Base-by-base conservation (phyloP, 78 protist genomes). In the Pigoraptor vietnamica region DNA sequence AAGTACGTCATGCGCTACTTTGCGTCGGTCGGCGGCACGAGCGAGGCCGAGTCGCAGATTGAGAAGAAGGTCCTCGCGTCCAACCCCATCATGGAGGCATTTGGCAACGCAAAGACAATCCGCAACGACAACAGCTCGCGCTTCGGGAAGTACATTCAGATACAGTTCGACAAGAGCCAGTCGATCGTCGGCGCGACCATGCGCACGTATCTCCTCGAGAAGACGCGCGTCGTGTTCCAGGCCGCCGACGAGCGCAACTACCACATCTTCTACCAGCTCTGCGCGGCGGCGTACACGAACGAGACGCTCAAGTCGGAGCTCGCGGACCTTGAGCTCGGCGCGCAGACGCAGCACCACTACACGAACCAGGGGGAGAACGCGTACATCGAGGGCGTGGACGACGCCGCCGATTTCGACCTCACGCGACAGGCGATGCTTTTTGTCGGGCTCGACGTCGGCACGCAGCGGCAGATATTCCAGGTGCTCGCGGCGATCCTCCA, bases 51-150 rank as follows among this genome's bases (percentile, higher is more conserved):
- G 33, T 1, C 10, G 33, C 48, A 94, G 81, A 29, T 83, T 24
- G 94, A 93, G 92, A 84, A 48, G 56, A 39, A 34, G 37, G 81
- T 96, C 34, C 40, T 95, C 55, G 84, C 89, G 86, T 39, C 94
- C 6, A 93, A 95, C 90, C 95, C 97, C 0, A 37, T 97, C 37
- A 89, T 97, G n/a, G 98, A 97, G 87, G 95, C 97, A 23, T 95
- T 97, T n/a, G 98, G 98, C 1, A 97, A 97, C 87, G 97, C 98
- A n/a, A 93, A 91, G 82, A 97, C 98, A 23, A 38, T 40, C 32
- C 88, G 96, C 83, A 97, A 97, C 95, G 89, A 96, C 93, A 97
- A 97, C 92, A 95, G 98, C 40, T 95, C 38, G 91, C 94, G 94
- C 48, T 93, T 93, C 35, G 94, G 92, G 36, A 93, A 93, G 79